Evolutionary conservation across 148 eudicot genomes (phyloP), one percentile per base, ranked within the genome.

Genomic region (Cornus controversa): DNA sequence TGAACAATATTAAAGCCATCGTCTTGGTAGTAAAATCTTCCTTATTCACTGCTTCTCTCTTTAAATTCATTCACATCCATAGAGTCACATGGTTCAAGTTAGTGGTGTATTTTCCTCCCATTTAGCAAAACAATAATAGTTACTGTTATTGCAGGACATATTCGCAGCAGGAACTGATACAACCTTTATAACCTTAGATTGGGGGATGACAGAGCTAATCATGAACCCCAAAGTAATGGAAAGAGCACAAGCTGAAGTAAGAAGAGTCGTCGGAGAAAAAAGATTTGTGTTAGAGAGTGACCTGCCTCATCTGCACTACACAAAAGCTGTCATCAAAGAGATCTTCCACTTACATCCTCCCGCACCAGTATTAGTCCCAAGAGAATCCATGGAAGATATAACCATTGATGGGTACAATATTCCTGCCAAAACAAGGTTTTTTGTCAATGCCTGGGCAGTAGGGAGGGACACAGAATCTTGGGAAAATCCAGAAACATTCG

Each of bases 141-240:
- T 18, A 40, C 26, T 75, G 37, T 36, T 22, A 11, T 26, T 63
- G 74, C 79, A 89, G 94, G 91, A 91, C 78, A 86, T 88, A 89
- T 86, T 88, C 83, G 87, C 89, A 14, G 91, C 89, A 71, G 93
- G 90, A 36, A 86, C 89, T 1, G 89, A 88, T 53, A 88, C 91
- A 42, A 82, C 87, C 23, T 86, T 78, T 74, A 86, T 80, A 23
- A 75, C 85, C 13, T 28, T 88, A 27, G 89, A 86, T n/a, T n/a
- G n/a, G n/a, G n/a, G n/a, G n/a, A n/a, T n/a, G n/a, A n/a, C n/a
- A n/a, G n/a, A n/a, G n/a, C n/a, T n/a, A n/a, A n/a, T n/a, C n/a
- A n/a, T n/a, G n/a, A n/a, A n/a, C n/a, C n/a, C 92, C 28, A 18
- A 66, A 63, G 80, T 80, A 4, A 84, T 85, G 86, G 65, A 87